Conservation (phyloP, 208 protist species). For the Endotrypanum monterogeii region DNA sequence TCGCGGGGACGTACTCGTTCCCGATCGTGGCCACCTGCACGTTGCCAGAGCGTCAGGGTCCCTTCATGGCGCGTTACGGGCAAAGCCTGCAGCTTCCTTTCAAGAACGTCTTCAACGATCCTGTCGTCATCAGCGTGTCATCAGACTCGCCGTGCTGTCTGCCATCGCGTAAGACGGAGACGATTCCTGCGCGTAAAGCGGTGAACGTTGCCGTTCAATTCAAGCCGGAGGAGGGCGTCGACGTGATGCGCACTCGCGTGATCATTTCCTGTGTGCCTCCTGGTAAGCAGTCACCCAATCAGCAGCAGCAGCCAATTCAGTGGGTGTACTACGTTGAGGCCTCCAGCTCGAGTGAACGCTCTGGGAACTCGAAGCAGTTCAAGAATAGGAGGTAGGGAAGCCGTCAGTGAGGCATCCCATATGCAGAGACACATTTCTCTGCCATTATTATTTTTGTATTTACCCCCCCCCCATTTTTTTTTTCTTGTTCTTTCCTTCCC, state of each 20-base stretch:
- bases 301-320: conserved; percentile 42
- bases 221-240: conserved; percentile 50
- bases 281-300: conserved; percentile 22
- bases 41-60: conserved; percentile 93
- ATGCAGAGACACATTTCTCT: not conserved
- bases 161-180: conserved; percentile 80
- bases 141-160: conserved; percentile 88
- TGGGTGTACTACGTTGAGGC: conserved; percentile 92
- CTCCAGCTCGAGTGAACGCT: conserved; percentile 18
- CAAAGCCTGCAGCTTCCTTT: conserved; percentile 83
- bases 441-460: no score
- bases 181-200: conserved; percentile 81
- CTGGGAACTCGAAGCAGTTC: conserved; percentile 15
- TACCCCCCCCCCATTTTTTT: no score
- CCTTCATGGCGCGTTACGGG: conserved; percentile 70
- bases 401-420: not conserved
- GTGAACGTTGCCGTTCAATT: conserved; percentile 72
- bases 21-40: conserved; percentile 88
- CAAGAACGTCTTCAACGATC: conserved; percentile 94
- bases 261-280: conserved; percentile 48
- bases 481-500: not conserved
- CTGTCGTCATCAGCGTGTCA: conserved; percentile 74
- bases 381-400: conserved; percentile 16
- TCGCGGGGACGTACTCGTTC: conserved; percentile 93
- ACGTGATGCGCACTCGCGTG: conserved; percentile 31